These are phyloP conservation scores for Suillus subaureus DNA, from an alignment of 768 basidiomycete genomes.

Conservation along the genomic window DNA sequence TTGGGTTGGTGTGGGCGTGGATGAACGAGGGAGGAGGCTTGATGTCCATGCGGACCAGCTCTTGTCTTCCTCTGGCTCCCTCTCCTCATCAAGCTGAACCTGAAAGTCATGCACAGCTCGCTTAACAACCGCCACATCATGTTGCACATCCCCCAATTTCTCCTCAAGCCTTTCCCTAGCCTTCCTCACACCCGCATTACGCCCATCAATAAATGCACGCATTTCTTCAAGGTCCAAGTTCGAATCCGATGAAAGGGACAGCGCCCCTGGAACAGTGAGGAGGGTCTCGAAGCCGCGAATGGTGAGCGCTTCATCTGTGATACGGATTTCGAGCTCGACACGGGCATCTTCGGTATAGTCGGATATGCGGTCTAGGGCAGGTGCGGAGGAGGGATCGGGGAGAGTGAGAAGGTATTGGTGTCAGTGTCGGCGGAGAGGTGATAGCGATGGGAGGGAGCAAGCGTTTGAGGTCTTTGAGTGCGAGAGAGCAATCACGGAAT, in stretches of 20 bases:
- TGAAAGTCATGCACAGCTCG: conserved; percentile 51
- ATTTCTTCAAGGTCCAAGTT: conserved; percentile 41
- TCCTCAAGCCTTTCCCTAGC: conserved; percentile 49
- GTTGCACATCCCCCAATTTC: conserved; percentile 73
- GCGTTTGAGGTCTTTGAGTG: conserved; percentile 58
- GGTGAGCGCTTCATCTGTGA: conserved; percentile 71
- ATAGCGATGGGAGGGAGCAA: conserved; percentile 16
- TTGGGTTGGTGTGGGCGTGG: conserved; percentile 30
- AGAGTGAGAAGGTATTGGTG: conserved; percentile 5
- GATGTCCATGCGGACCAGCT: conserved; percentile 57
- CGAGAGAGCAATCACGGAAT: conserved; percentile 70
- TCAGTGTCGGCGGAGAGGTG: neutral
- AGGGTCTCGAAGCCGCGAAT: conserved; percentile 68
- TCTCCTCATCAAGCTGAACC: neutral
- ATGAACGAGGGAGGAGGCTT: conserved; percentile 50
- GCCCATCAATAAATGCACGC: conserved; percentile 57
- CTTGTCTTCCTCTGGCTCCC: conserved; percentile 13
- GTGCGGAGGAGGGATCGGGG: conserved; percentile 40
- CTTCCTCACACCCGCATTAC: conserved; percentile 47
- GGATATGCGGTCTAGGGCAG: conserved; percentile 61
- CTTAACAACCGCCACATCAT: conserved; percentile 76
- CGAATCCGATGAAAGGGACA: conserved; percentile 4
- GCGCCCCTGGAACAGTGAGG: conserved; percentile 58
- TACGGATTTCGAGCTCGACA: conserved; percentile 80
- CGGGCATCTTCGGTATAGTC: conserved; percentile 80